A percentile compares a stretch with the other conserved stretches of the same genome.
Conservation (phyloP, 331 rosid species). For the Quercus lobata region DNA sequence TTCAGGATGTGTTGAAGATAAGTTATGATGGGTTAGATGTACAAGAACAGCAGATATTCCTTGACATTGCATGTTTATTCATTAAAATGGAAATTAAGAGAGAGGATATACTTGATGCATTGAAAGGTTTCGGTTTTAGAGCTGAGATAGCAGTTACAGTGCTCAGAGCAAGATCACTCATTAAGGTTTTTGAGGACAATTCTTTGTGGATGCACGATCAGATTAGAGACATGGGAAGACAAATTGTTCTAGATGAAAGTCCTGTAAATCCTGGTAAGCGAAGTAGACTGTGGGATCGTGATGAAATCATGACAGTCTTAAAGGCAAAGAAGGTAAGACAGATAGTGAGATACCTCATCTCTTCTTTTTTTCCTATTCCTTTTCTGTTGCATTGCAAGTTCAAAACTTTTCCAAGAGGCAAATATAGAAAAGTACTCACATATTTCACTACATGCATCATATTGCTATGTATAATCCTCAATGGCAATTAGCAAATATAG, state of each 20-base stretch:
- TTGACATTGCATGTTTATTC: slow-evolving; percentile 63
- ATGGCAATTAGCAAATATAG: no score
- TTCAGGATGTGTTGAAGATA: slow-evolving; percentile 54
- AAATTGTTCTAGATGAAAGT: slow-evolving; percentile 35
- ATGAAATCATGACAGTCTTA: slow-evolving; percentile 40
- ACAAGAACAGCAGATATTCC: slow-evolving; percentile 44
- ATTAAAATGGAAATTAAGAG: slow-evolving; percentile 34
- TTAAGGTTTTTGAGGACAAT: slow-evolving; percentile 32
- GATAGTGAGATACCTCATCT: background rate
- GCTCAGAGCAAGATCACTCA: slow-evolving; percentile 41
- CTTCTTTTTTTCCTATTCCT: background rate
- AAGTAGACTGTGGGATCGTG: slow-evolving; percentile 55
- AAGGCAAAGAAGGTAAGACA: slow-evolving; percentile 27
- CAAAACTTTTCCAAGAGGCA: background rate
- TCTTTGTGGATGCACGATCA: slow-evolving; percentile 66
- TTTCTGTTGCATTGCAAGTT: background rate
- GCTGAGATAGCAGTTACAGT: slow-evolving; percentile 40
- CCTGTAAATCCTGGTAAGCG: slow-evolving; percentile 28
- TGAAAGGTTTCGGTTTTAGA: slow-evolving; percentile 47
- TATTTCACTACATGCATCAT: background rate
- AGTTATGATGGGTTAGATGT: slow-evolving; percentile 46
- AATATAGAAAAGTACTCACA: background rate
- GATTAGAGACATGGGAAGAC: slow-evolving; percentile 59
- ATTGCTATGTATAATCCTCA: background rate
- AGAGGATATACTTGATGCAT: slow-evolving; percentile 43